Conservation (phyloP, 148 eudicot genomes). For the Fagopyrum homotropicum region DNA sequence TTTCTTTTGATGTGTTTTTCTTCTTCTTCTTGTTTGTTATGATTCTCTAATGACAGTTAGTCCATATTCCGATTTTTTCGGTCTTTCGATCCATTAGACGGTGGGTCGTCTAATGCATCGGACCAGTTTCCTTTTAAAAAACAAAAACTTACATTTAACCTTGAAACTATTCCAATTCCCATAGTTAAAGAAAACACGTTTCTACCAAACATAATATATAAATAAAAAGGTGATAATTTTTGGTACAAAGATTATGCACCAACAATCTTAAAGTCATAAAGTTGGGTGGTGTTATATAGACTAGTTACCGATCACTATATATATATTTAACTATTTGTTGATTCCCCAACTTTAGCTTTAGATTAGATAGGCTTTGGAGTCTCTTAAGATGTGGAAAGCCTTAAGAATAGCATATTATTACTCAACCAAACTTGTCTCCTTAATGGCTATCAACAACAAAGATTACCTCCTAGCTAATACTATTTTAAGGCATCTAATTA, state of each 20-base stretch:
- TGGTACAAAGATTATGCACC: background rate
- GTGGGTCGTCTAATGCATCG: too few species aligned
- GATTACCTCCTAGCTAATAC: background rate
- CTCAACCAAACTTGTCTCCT: conserved; percentile 24
- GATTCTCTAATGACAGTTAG: too few species aligned
- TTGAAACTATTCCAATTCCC: too few species aligned
- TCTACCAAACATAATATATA: too few species aligned
- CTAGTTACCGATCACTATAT: background rate
- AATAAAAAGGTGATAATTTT: too few species aligned
- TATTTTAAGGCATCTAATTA: background rate
- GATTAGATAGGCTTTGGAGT: background rate
- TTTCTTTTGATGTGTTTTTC: too few species aligned
- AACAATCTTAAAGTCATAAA: conserved; percentile 8
- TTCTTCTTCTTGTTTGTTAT: too few species aligned
- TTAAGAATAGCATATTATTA: conserved; percentile 7
- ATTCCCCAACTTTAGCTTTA: conserved; percentile 4
- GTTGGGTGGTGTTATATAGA: background rate
- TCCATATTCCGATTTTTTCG: too few species aligned
- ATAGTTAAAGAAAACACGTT: too few species aligned
- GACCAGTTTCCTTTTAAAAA: too few species aligned
- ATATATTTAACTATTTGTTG: conserved; percentile 1
- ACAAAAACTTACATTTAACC: too few species aligned
- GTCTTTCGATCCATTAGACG: too few species aligned
- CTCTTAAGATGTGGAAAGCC: conserved; percentile 5
- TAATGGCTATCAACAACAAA: conserved; percentile 23